Conservation (phyloP, 1,139 yeast genomes). For the Maudiozyma humilis region DNA sequence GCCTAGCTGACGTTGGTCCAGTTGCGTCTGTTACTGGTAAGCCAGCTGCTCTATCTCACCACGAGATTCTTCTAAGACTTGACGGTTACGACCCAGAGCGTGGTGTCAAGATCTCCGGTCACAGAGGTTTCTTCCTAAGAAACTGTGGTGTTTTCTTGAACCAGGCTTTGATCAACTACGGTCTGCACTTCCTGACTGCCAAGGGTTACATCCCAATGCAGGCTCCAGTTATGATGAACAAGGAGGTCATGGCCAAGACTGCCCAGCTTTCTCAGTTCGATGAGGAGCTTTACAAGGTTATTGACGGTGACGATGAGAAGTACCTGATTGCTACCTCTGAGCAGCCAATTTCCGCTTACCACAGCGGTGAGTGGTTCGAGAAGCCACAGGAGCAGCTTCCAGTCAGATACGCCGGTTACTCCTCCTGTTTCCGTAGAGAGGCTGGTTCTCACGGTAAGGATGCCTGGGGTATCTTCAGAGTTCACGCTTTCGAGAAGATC, state of each 20-base stretch:
- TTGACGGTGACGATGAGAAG: constrained; percentile 96
- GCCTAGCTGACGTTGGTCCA: constrained; percentile 46
- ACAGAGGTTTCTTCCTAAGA: constrained; percentile 95
- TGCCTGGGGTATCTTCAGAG: constrained; percentile 99
- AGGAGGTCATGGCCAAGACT: constrained; percentile 98
- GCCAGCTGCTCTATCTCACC: constrained; percentile 83
- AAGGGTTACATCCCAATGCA: constrained; percentile 85
- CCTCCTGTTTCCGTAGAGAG: constrained; percentile 98
- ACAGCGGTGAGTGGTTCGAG: constrained; percentile 97
- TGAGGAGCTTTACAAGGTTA: constrained; percentile 92
- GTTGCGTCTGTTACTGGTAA: constrained; percentile 66
- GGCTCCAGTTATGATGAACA: constrained; percentile 99
- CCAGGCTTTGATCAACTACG: constrained; percentile 96
- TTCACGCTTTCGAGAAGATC: constrained; percentile 94
- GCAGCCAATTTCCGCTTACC: constrained; percentile 98
- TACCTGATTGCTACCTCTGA: constrained; percentile 97
- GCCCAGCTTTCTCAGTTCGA: constrained; percentile 97
- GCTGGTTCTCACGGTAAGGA: constrained; percentile 99
- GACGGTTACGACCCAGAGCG: constrained; percentile 99
- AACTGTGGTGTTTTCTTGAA: constrained; percentile 93
- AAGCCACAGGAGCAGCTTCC: constrained; percentile 96
- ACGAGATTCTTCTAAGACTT: constrained; percentile 84
- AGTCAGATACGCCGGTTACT: constrained; percentile 91
- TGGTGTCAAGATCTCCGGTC: constrained; percentile 96
- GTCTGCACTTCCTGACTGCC: constrained; percentile 72